These are phyloP conservation scores for Colletotrichum gigasporum DNA, from an alignment of 2,329 filamentous ascomycete species.

Conservation along the genomic window DNA sequence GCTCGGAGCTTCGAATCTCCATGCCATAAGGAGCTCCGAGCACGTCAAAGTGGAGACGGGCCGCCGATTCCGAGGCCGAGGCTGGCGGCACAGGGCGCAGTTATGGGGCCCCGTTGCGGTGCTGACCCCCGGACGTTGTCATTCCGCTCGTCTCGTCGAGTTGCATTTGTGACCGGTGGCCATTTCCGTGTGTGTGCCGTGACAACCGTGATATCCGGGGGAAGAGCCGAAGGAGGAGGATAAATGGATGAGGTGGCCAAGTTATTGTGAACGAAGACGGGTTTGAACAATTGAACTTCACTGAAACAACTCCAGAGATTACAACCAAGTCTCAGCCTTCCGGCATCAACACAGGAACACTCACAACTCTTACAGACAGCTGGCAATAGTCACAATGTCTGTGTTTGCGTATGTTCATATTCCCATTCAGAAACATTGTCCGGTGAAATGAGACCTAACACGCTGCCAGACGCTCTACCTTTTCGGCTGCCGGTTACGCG, in stretches of 20 bases:
- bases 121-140: too few species aligned
- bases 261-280: neutral
- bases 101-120: too few species aligned
- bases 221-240: neutral
- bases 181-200: neutral
- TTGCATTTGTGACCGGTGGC: neutral
- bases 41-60: conserved; percentile 18
- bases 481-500: conserved; percentile 67
- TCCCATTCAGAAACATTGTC: neutral
- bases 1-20: conserved; percentile 23
- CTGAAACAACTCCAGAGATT: too few species aligned
- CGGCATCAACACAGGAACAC: neutral
- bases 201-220: neutral
- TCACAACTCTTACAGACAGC: neutral
- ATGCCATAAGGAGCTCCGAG: conserved; percentile 17
- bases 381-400: conserved; percentile 48
- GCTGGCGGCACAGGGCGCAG: neutral
- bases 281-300: neutral
- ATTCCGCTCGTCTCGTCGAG: too few species aligned
- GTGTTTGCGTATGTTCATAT: conserved; percentile 55
- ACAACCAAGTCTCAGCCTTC: too few species aligned
- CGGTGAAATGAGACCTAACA: neutral
- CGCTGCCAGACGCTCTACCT: conserved; percentile 59
- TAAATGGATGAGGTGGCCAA: neutral
- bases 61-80: conserved; percentile 3